These are phyloP conservation scores for Phytophthora pisi DNA, from an alignment of 352 stramenopile species.

Conservation along the genomic window DNA sequence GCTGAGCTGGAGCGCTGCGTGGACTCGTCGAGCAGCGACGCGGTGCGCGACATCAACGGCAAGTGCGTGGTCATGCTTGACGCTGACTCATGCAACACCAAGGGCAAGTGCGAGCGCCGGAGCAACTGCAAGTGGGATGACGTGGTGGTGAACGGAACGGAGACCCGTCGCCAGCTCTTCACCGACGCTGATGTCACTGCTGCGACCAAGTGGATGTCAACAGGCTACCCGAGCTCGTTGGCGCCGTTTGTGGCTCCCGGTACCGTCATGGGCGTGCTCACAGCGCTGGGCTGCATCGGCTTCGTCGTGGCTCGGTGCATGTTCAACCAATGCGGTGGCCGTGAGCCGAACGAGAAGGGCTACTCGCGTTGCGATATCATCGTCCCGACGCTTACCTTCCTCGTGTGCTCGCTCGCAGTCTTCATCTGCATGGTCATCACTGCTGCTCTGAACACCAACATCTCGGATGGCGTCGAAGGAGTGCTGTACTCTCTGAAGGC, in stretches of 20 bases:
- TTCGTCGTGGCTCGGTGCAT: conserved; percentile 79
- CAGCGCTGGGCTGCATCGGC: conserved; percentile 50
- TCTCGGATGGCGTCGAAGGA: conserved; percentile 66
- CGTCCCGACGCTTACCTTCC: conserved; percentile 64
- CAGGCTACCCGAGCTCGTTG: conserved; percentile 70
- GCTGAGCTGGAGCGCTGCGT: conserved; percentile 71
- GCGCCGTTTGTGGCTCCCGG: conserved; percentile 71
- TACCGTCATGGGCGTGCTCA: conserved; percentile 77
- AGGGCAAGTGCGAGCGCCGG: conserved; percentile 70
- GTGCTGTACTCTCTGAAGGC: conserved; percentile 74
- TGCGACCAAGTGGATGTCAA: conserved; percentile 69
- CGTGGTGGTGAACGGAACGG: conserved; percentile 39
- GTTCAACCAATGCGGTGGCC: conserved; percentile 82
- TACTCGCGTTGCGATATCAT: conserved; percentile 85
- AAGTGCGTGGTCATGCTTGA: conserved; percentile 63
- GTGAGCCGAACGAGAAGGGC: conserved; percentile 74
- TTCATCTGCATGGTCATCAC: conserved; percentile 84
- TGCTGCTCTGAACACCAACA: conserved; percentile 79
- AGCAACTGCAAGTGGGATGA: conserved; percentile 88
- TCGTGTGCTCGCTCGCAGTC: conserved; percentile 69
- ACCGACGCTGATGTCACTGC: conserved; percentile 55
- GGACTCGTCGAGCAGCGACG: conserved; percentile 43
- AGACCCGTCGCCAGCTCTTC: conserved; percentile 59
- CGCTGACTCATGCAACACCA: conserved; percentile 52
- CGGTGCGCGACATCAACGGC: conserved; percentile 55